A percentile compares a stretch with the other conserved stretches of the same genome.
Evolutionary conservation across 345 rosid genomes (phyloP).

Genomic region (Pugionium dolabratum): DNA sequence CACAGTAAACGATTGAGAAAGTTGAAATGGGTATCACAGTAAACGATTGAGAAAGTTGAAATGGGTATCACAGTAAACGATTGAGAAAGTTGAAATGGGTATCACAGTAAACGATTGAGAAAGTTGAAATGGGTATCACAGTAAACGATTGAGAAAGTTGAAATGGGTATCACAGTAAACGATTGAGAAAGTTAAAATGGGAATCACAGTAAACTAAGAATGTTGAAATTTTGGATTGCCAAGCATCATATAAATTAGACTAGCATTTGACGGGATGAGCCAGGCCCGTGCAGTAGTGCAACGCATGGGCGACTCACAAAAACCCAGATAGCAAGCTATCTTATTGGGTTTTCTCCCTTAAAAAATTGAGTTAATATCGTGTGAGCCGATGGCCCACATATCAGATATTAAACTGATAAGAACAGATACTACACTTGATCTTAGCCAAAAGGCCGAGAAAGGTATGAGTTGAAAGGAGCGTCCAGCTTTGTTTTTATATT

Average conservation of each 20-base stretch:
- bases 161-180: too few species aligned
- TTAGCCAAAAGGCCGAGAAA: conserved; percentile 80
- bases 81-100: too few species aligned
- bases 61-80: too few species aligned
- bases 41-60: too few species aligned
- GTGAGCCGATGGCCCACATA: conserved; percentile 41
- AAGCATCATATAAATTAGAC: neutral
- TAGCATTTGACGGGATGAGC: conserved; percentile 15
- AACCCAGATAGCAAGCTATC: conserved; percentile 41
- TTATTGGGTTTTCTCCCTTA: conserved; percentile 16
- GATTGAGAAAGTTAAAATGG: too few species aligned
- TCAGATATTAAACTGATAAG: conserved; percentile 70
- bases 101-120: too few species aligned
- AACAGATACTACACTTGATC: conserved; percentile 71
- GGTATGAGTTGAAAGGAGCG: neutral
- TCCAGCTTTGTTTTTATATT: neutral
- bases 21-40: too few species aligned
- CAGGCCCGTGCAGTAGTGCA: conserved; percentile 38
- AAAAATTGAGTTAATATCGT: conserved; percentile 42
- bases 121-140: too few species aligned
- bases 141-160: too few species aligned
- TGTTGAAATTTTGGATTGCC: too few species aligned
- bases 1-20: too few species aligned
- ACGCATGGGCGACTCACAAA: conserved; percentile 31
- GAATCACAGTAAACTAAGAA: too few species aligned